Conservation (phyloP, 1,284 basidiomycete genomes). For the Trametes polyzona region DNA sequence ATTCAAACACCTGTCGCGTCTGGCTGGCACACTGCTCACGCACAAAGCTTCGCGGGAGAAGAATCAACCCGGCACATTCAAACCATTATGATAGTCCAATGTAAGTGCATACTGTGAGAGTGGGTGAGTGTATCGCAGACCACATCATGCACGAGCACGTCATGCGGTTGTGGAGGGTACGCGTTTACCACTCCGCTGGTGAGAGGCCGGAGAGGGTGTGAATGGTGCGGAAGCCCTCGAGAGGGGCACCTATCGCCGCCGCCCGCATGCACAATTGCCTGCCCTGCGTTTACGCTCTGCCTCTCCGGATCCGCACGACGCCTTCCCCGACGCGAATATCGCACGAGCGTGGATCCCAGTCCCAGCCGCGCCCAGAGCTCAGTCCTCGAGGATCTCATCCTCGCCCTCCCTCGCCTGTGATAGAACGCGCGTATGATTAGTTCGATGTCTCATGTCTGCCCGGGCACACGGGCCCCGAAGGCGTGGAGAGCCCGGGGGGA, state of each 20-base stretch:
- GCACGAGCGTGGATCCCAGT: slow-evolving; percentile 17
- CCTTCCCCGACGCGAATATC: slow-evolving; percentile 1
- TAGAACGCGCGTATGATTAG: slow-evolving; percentile 14
- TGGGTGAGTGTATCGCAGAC: background rate
- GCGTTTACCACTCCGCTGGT: background rate
- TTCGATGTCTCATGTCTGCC: too few relatives aligned
- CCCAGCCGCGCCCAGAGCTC: slow-evolving; percentile 13
- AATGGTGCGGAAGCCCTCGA: background rate
- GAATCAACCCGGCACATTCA: slow-evolving; percentile 8
- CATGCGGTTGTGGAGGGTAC: background rate
- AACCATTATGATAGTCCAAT: background rate
- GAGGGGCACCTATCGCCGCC: background rate
- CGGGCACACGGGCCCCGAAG: background rate
- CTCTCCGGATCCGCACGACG: background rate
- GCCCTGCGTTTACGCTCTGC: background rate
- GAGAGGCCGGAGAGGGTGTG: background rate
- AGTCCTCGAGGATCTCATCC: slow-evolving; percentile 67
- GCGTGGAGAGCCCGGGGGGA: background rate
- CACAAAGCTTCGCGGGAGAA: slow-evolving; percentile 28
- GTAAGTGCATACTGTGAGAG: background rate
- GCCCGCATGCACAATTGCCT: background rate
- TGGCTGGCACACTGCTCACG: background rate
- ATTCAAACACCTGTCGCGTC: background rate
- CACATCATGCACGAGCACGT: background rate
- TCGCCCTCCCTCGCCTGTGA: slow-evolving; percentile 68